These are phyloP conservation scores for Boletus sensibilis DNA, from an alignment of 768 basidiomycete genomes.

Conservation along the genomic window DNA sequence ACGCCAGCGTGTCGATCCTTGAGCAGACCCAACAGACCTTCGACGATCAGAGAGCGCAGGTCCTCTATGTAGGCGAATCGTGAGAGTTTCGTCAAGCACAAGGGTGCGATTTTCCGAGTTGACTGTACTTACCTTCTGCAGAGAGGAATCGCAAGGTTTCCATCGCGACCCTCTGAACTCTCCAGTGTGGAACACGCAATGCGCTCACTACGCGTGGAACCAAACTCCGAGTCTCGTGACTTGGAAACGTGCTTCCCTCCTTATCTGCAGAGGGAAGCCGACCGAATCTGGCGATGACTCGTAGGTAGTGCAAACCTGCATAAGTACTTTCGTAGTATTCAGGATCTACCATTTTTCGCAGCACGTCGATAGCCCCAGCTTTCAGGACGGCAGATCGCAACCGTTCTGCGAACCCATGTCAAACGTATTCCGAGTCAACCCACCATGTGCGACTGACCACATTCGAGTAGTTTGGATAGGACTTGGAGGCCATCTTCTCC, in stretches of 20 bases:
- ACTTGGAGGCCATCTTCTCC: conserved; percentile 28
- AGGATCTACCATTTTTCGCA: conserved; percentile 17
- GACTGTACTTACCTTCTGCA: conserved; percentile 11
- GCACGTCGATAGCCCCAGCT: conserved; percentile 8
- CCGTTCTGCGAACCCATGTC: conserved; percentile 7
- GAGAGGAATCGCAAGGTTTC: conserved; percentile 14
- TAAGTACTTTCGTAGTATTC: conserved; percentile 6
- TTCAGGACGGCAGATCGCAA: conserved; percentile 18
- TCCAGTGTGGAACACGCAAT: conserved; percentile 13
- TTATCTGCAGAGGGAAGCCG: conserved; percentile 4
- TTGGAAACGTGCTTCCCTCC: neutral
- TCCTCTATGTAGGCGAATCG: conserved; percentile 5
- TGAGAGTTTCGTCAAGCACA: neutral
- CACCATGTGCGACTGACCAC: conserved; percentile 15
- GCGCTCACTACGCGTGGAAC: conserved; percentile 16
- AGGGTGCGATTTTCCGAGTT: neutral
- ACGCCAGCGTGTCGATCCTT: conserved; percentile 15
- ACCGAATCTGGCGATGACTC: conserved; percentile 21
- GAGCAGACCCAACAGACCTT: conserved; percentile 16
- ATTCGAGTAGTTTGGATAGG: conserved; percentile 16
- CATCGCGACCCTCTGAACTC: conserved; percentile 18
- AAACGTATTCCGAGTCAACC: neutral
- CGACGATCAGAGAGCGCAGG: conserved; percentile 9
- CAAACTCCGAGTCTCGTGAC: conserved; percentile 2
- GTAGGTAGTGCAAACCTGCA: conserved; percentile 27